phyloP scores from a whole-genome alignment of 148 eudicot genomes.

The Nepenthes mirabilis region DNA sequence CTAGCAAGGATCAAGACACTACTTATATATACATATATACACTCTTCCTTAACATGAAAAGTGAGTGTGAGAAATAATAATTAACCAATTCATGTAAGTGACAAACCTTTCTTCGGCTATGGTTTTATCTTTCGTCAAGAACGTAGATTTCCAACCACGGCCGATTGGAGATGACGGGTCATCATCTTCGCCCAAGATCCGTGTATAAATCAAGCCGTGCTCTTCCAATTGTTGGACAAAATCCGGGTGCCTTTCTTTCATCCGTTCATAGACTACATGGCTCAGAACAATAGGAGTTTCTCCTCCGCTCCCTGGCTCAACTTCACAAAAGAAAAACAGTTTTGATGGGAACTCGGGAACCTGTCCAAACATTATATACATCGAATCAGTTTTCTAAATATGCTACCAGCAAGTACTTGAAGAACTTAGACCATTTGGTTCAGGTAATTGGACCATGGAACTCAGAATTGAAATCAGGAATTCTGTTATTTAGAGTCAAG shows the following conservation, averaged over 20 bases:
- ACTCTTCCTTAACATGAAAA: too few relatives aligned
- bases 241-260: conserved; percentile 65
- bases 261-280: conserved; percentile 59
- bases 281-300: conserved; percentile 92
- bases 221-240: conserved; percentile 59
- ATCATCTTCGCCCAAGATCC: conserved; percentile 67
- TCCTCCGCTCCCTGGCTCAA: conserved; percentile 65
- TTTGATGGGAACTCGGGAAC: conserved; percentile 34
- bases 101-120: conserved; percentile 64
- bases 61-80: too few relatives aligned
- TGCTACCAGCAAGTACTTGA: too few relatives aligned
- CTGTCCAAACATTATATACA: not conserved
- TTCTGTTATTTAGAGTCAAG: too few relatives aligned
- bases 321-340: conserved; percentile 79
- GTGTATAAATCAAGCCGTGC: conserved; percentile 51
- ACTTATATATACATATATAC: too few relatives aligned
- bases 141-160: conserved; percentile 81
- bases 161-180: conserved; percentile 73
- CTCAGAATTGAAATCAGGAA: too few relatives aligned
- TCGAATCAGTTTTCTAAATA: too few relatives aligned
- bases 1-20: too few relatives aligned
- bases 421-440: too few relatives aligned
- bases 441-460: too few relatives aligned
- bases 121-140: conserved; percentile 58
- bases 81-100: not conserved